Conservation (phyloP, 2,329 filamentous ascomycete genomes). For the Alternaria sp. region DNA sequence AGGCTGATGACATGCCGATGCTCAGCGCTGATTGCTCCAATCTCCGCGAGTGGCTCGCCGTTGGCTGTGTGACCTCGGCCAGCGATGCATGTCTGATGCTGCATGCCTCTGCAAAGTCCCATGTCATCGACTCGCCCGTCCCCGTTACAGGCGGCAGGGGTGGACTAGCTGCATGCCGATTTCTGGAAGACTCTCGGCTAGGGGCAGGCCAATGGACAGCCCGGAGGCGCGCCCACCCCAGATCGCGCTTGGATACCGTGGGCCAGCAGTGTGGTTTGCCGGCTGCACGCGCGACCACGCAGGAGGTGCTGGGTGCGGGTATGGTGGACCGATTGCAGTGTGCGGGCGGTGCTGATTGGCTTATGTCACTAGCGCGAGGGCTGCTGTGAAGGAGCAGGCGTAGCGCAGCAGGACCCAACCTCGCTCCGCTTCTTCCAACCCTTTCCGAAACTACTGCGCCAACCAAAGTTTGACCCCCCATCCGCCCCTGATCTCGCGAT, state of each 20-base stretch:
- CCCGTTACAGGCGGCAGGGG: conserved; percentile 33
- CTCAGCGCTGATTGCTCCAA: conserved; percentile 40
- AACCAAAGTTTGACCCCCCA: conserved; percentile 35
- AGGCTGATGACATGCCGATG: conserved; percentile 28
- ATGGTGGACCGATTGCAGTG: conserved; percentile 19
- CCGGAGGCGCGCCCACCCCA: conserved; percentile 32
- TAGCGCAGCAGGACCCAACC: conserved; percentile 22
- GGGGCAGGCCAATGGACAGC: conserved; percentile 25
- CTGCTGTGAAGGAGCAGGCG: conserved; percentile 19
- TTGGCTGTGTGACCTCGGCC: conserved; percentile 37
- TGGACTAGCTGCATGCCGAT: conserved; percentile 28
- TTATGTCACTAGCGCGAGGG: background rate
- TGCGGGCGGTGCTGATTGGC: conserved; percentile 15
- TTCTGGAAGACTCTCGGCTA: conserved; percentile 45
- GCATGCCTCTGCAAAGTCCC: conserved; percentile 28
- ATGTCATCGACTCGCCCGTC: conserved; percentile 26
- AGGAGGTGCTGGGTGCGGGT: conserved; percentile 34
- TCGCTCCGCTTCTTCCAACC: conserved; percentile 25
- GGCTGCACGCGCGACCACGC: conserved; percentile 36
- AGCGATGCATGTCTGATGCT: conserved; percentile 33
- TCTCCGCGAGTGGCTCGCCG: conserved; percentile 39
- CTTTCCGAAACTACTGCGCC: conserved; percentile 42
- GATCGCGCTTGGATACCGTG: conserved; percentile 42
- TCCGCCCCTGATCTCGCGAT: conserved; percentile 32
- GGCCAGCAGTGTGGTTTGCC: conserved; percentile 42